These are phyloP conservation scores for Clitopilus hobsonii DNA, from an alignment of 768 basidiomycete genomes.

Conservation along the genomic window DNA sequence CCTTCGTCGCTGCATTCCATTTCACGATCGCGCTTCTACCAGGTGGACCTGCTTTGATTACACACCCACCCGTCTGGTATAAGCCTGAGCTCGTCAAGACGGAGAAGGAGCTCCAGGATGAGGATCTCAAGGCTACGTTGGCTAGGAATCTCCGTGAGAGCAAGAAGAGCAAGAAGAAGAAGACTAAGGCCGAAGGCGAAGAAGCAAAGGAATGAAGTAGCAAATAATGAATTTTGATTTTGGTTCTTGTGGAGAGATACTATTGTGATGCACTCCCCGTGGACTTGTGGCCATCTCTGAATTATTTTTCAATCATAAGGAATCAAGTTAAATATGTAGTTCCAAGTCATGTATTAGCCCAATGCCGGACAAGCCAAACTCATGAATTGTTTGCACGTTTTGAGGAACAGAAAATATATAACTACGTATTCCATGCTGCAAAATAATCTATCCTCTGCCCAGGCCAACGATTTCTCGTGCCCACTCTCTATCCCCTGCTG, in stretches of 20 bases:
- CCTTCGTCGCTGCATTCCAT: constrained; percentile 93
- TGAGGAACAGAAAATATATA: no score
- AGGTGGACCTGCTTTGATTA: constrained; percentile 83
- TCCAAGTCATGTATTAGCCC: not conserved
- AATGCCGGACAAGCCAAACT: no score
- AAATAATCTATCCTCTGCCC: not conserved
- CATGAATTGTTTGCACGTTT: no score
- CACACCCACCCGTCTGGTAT: constrained; percentile 90
- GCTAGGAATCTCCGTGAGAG: constrained; percentile 77
- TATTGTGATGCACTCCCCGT: not conserved
- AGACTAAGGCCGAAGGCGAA: constrained; percentile 50
- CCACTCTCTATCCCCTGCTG: constrained; percentile 56
- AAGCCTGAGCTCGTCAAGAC: constrained; percentile 87
- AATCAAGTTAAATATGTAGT: not conserved
- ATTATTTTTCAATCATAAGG: not conserved
- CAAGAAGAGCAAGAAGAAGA: constrained; percentile 92
- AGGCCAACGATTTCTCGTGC: constrained; percentile 50
- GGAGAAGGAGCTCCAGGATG: constrained; percentile 85
- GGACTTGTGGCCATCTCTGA: not conserved
- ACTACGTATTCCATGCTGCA: not conserved
- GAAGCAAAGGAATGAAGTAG: constrained; percentile 29
- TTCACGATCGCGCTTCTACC: constrained; percentile 94
- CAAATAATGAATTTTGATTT: not conserved
- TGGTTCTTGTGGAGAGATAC: not conserved
- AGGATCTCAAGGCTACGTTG: constrained; percentile 76